phyloP scores from a whole-genome alignment of 805 yeast genomes.

The Ascoidea tarda region DNA sequence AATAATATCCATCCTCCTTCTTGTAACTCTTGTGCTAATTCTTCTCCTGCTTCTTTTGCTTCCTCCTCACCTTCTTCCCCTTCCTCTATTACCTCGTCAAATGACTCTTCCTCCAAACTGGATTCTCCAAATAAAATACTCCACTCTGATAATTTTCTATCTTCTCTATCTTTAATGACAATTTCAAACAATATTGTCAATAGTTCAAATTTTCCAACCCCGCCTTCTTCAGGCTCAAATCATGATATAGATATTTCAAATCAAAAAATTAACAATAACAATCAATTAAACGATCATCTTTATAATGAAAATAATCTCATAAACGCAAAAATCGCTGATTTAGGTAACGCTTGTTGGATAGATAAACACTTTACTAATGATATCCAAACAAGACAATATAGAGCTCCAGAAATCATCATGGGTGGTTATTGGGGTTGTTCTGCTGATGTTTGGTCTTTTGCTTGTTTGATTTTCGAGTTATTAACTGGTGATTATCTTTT shows the following conservation, averaged over 20 bases:
- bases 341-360: slow-evolving; percentile 58
- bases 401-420: slow-evolving; percentile 50
- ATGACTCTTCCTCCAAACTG: no score
- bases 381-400: slow-evolving; percentile 54
- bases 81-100: no score
- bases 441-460: slow-evolving; percentile 47
- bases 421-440: slow-evolving; percentile 51
- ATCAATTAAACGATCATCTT: neutral
- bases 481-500: slow-evolving; percentile 49
- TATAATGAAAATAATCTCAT: slow-evolving; percentile 5
- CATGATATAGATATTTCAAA: no score
- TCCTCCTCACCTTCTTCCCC: no score
- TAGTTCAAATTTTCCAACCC: slow-evolving; percentile 17
- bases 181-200: slow-evolving; percentile 18
- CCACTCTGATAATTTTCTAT: neutral
- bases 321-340: slow-evolving; percentile 48
- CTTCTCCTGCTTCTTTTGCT: no score
- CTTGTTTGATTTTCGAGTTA: slow-evolving; percentile 43
- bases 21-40: no score
- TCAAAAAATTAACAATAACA: no score
- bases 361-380: slow-evolving; percentile 52
- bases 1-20: neutral
- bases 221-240: no score
- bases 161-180: slow-evolving; percentile 1
- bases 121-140: no score